A percentile compares a stretch with the other conserved stretches of the same genome.
These are phyloP conservation scores for Scedosporium apiospermum DNA, from an alignment of 2,329 filamentous ascomycete genomes.

Conservation along the genomic window DNA sequence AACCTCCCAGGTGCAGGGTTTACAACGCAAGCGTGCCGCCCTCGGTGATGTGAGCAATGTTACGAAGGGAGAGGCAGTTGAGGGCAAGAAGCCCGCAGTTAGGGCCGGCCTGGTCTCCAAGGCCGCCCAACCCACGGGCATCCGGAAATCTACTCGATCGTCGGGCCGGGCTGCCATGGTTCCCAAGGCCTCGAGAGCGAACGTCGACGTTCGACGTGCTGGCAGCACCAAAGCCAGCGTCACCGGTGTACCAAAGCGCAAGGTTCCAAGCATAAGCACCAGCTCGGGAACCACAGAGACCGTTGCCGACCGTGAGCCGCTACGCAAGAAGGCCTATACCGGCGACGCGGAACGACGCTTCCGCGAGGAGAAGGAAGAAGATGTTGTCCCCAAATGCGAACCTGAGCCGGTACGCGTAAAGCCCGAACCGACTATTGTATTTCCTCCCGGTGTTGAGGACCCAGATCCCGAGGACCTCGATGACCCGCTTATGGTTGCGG, in stretches of 20 bases:
- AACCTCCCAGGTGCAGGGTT: slow-evolving; percentile 35
- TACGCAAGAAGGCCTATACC: slow-evolving; percentile 54
- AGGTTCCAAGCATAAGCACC: slow-evolving; percentile 40
- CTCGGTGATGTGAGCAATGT: slow-evolving; percentile 95
- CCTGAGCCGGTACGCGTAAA: slow-evolving; percentile 12
- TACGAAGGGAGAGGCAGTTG: slow-evolving; percentile 62
- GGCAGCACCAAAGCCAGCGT: slow-evolving; percentile 63
- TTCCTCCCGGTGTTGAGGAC: slow-evolving; percentile 40
- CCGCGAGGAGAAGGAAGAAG: slow-evolving; percentile 21
- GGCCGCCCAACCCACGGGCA: slow-evolving; percentile 67
- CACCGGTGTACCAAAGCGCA: slow-evolving; percentile 61
- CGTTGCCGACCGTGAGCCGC: slow-evolving; percentile 39
- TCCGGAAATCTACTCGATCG: slow-evolving; percentile 60
- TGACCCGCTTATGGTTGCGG: slow-evolving; percentile 94
- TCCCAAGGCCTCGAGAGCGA: slow-evolving; percentile 61
- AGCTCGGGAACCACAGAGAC: slow-evolving; percentile 12
- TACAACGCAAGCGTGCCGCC: slow-evolving; percentile 64
- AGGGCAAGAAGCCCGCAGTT: slow-evolving; percentile 62
- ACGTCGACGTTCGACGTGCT: slow-evolving; percentile 53
- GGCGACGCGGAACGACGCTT: slow-evolving; percentile 40
- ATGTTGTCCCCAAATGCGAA: slow-evolving; percentile 16
- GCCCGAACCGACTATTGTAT: slow-evolving; percentile 15
- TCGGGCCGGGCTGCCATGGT: slow-evolving; percentile 54
- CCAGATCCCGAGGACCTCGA: slow-evolving; percentile 82
- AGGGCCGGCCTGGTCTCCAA: slow-evolving; percentile 70